Base-by-base conservation (phyloP, 2,329 filamentous ascomycete genomes). In the Microascus cirrosus region DNA sequence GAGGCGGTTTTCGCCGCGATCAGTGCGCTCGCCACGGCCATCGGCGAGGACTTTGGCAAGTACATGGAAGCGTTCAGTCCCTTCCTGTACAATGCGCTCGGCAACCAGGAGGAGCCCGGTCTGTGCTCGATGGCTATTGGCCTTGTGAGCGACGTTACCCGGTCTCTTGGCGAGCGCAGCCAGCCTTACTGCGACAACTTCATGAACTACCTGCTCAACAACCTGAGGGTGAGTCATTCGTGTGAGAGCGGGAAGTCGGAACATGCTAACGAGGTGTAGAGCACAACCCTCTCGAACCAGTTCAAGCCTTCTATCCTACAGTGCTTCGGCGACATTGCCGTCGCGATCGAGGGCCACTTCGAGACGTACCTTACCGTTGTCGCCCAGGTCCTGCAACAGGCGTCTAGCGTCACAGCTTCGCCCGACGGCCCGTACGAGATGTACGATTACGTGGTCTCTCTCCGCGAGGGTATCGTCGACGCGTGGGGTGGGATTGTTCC, bases 231-330 rank as follows among this genome's bases (percentile, higher is more conserved):
- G 72, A 50, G 53, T 69, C 24, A 55, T 59, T 24, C 52, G 20
- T 11, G 22, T 11, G 2, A 24, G 7, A 6, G 24, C 2, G 20
- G 20, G 45, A 24, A 42, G 22, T 3, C 45, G 45, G 20, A 22
- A 20, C 4, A 12, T 50, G n/a, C n/a, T 76, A 68, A 77, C 70
- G 57, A 61, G 52, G 12, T 25, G 32, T 69, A 90, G 84, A 95
- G 90, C 73, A 84, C 87, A 13, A 83, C 86, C n/a, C 80, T 95
- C 57, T 88, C 89, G 64, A 96, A 97, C 73, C 90, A 96, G 73
- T 95, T 97, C 76, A 97, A 97, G 82, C 94, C 94, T 52, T 91
- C 94, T 32, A 99, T 99, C 63, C 82, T 99, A 58, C 93, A 97
- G 73, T 96, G 91, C 70, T 99, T 99, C 68, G 94, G 94, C 60